Evolutionary conservation across 306 rosid species (phyloP).

Genomic region (Cicer judaicum): DNA sequence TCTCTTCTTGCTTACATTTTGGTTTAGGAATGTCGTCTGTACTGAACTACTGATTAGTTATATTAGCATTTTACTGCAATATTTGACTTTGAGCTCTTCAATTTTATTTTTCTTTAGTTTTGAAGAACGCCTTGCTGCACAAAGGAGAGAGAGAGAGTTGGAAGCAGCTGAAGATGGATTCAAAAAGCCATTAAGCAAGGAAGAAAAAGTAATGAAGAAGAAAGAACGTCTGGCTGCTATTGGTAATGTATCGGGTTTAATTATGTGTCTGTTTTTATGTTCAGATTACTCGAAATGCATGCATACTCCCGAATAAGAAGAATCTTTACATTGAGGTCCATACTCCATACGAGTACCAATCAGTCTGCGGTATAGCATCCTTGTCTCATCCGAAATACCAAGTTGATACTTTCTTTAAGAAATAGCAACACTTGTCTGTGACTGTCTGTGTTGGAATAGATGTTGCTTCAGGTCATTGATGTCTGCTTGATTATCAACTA

Average conservation of each 20-base stretch:
- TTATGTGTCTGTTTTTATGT: conserved; percentile 14
- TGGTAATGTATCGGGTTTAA: conserved; percentile 63
- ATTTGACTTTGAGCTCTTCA: conserved; percentile 40
- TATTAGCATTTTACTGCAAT: conserved; percentile 31
- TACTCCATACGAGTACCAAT: not conserved
- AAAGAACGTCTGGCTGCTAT: conserved; percentile 97
- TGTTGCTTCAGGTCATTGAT: not conserved
- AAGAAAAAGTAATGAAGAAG: conserved; percentile 84
- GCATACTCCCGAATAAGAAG: conserved; percentile 19
- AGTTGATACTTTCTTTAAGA: not conserved
- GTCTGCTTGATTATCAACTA: not conserved
- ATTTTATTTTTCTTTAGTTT: conserved; percentile 60
- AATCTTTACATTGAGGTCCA: not conserved
- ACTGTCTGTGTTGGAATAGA: not conserved
- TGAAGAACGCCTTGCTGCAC: conserved; percentile 96
- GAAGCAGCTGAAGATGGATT: conserved; percentile 81
- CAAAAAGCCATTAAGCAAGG: conserved; percentile 86
- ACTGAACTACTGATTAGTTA: conserved; percentile 25
- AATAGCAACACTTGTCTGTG: not conserved
- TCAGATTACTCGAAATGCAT: conserved; percentile 30
- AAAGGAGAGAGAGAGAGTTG: conserved; percentile 83
- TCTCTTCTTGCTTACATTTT: conserved; percentile 16
- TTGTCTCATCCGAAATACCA: not conserved
- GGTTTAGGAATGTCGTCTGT: conserved; percentile 27
- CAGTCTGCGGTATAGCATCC: not conserved